Conservation (phyloP, 805 yeast species). For the Pichia kluyveri region DNA sequence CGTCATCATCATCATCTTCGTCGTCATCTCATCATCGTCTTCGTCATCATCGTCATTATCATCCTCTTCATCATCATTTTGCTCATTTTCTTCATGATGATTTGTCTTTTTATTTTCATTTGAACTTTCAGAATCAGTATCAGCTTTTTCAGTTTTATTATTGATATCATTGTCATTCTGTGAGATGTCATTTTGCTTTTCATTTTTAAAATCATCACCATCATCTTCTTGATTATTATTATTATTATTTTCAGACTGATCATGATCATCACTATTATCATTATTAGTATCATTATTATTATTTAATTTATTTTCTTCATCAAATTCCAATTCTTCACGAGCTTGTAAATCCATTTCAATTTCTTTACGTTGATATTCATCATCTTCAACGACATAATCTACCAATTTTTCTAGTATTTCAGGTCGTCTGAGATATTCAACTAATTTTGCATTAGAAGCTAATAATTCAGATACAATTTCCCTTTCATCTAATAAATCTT, state of each 20-base stretch:
- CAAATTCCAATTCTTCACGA: slow-evolving; percentile 1
- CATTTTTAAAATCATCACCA: not conserved
- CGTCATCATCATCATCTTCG: slow-evolving; percentile 11
- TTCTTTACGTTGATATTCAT: slow-evolving; percentile 29
- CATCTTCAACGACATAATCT: slow-evolving; percentile 50
- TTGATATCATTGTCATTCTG: no score
- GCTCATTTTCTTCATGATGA: not conserved
- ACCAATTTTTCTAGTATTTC: slow-evolving; percentile 62
- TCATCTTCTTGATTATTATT: slow-evolving; percentile 2
- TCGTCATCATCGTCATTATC: not conserved
- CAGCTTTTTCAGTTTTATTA: no score
- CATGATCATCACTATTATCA: not conserved
- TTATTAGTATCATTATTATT: not conserved
- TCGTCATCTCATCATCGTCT: slow-evolving; percentile 3
- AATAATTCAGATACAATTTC: slow-evolving; percentile 66
- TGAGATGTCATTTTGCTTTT: not conserved
- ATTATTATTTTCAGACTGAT: not conserved
- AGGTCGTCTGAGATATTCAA: slow-evolving; percentile 75
- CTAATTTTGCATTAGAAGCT: slow-evolving; percentile 62
- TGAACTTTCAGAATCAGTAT: no score
- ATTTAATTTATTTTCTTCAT: not conserved
- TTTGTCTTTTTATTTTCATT: not conserved
- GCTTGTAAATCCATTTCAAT: slow-evolving; percentile 4
- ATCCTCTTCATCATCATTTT: slow-evolving; percentile 4
- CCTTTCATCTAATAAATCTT: slow-evolving; percentile 63